These are phyloP conservation scores for Sugiyamaella novakii DNA, from an alignment of 1,139 yeast genomes.

Conservation along the genomic window DNA sequence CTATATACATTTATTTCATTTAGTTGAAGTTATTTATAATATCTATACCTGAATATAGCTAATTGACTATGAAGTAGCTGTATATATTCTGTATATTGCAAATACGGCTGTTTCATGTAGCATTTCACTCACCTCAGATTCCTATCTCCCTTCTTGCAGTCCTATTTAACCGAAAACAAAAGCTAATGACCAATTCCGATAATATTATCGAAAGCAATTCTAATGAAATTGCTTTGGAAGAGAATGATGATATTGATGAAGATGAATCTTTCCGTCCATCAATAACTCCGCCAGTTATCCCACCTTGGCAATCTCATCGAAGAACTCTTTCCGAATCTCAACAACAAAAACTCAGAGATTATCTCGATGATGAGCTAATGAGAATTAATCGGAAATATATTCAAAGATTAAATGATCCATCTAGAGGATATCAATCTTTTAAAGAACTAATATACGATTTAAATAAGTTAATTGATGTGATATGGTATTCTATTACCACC, in stretches of 20 bases:
- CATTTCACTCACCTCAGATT: too few relatives aligned
- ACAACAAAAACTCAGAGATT: constrained; percentile 61
- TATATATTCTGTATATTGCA: too few relatives aligned
- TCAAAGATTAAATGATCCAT: constrained; percentile 52
- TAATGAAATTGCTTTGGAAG: not conserved
- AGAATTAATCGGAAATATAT: constrained; percentile 65
- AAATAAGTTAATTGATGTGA: constrained; percentile 50
- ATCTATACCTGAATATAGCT: too few relatives aligned
- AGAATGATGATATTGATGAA: constrained; percentile 15
- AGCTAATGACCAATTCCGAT: constrained; percentile 3
- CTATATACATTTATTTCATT: too few relatives aligned
- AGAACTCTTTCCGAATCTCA: constrained; percentile 45
- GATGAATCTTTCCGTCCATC: constrained; percentile 16
- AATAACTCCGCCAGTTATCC: constrained; percentile 20
- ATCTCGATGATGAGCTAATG: constrained; percentile 60
- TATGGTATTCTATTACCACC: constrained; percentile 57
- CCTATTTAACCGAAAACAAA: too few relatives aligned
- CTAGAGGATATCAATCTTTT: constrained; percentile 43
- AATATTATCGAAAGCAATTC: not conserved
- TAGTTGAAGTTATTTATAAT: too few relatives aligned
- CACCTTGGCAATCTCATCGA: constrained; percentile 11
- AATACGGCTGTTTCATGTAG: too few relatives aligned
- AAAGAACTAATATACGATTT: constrained; percentile 51
- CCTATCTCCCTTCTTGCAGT: too few relatives aligned
- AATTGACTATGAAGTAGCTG: too few relatives aligned